Conservation (phyloP, 495 filamentous ascomycete species). For the Talaromyces trachyspermus region DNA sequence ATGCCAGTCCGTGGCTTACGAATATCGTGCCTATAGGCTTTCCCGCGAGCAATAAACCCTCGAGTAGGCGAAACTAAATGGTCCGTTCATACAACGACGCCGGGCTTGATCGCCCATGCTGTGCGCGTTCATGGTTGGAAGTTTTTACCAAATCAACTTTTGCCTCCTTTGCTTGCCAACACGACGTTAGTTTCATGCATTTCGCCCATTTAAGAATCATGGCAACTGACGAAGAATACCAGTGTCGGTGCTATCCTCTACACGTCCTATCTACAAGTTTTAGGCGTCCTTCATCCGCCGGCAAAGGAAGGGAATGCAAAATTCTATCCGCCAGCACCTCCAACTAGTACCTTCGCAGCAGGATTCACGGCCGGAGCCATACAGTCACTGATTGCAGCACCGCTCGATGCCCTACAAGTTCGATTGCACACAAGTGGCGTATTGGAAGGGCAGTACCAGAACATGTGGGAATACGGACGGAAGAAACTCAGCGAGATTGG, state of each 20-base stretch:
- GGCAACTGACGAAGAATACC: slow-evolving; percentile 1
- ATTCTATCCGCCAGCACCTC: slow-evolving; percentile 66
- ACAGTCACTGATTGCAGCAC: slow-evolving; percentile 75
- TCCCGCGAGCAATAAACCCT: slow-evolving; percentile 63
- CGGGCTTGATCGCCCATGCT: slow-evolving; percentile 71
- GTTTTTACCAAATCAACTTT: slow-evolving; percentile 79
- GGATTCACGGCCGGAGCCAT: slow-evolving; percentile 71
- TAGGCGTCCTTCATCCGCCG: slow-evolving; percentile 66
- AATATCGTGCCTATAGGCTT: slow-evolving; percentile 36
- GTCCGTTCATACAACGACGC: slow-evolving; percentile 69
- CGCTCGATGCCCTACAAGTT: slow-evolving; percentile 81
- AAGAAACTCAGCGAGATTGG: slow-evolving; percentile 75
- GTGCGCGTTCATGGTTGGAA: slow-evolving; percentile 74
- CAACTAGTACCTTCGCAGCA: slow-evolving; percentile 60
- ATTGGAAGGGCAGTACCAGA: slow-evolving; percentile 59
- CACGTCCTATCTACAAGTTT: slow-evolving; percentile 76
- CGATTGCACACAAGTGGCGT: slow-evolving; percentile 67
- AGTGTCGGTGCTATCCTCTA: slow-evolving; percentile 81
- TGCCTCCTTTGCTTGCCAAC: slow-evolving; percentile 82
- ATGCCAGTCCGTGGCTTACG: not conserved
- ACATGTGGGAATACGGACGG: slow-evolving; percentile 73
- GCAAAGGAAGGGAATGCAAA: slow-evolving; percentile 60
- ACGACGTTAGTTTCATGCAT: slow-evolving; percentile 41
- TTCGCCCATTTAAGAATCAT: not conserved
- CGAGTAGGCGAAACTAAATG: slow-evolving; percentile 48